A percentile compares a stretch with the other conserved stretches of the same genome.
These are phyloP conservation scores for Jimgerdemannia flammicorona DNA, from an alignment of 192 early-diverging fungal species.

Conservation along the genomic window DNA sequence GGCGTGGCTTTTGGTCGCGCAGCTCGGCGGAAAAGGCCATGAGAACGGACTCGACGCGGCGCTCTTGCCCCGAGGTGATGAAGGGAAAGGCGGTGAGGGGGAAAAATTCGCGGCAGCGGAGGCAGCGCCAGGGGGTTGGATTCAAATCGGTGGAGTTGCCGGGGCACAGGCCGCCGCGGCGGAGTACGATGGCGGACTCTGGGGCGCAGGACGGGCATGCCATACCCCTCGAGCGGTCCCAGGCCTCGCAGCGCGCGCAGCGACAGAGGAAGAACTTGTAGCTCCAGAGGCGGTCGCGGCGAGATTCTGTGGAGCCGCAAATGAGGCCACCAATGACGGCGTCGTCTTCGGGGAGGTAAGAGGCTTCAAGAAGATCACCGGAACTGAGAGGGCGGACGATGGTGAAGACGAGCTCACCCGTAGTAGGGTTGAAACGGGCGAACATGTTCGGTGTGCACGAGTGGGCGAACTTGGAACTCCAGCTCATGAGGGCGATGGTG, in stretches of 20 bases:
- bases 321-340: constrained; percentile 24
- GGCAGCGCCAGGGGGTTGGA: background rate
- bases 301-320: constrained; percentile 22
- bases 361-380: constrained; percentile 24
- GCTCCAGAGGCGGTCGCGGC: constrained; percentile 14
- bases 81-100: constrained; percentile 5
- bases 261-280: constrained; percentile 32
- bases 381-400: constrained; percentile 8
- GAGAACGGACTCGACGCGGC: constrained; percentile 15
- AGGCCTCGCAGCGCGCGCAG: constrained; percentile 23
- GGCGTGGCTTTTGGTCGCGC: constrained; percentile 1
- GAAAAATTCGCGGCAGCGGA: background rate
- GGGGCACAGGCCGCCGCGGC: background rate
- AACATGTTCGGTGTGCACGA: constrained; percentile 32
- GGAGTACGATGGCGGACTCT: background rate
- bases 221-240: constrained; percentile 20
- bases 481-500: constrained; percentile 19
- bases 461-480: constrained; percentile 36
- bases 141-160: background rate
- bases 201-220: constrained; percentile 6
- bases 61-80: constrained; percentile 19
- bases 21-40: constrained; percentile 19
- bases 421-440: constrained; percentile 19
- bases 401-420: constrained; percentile 21
- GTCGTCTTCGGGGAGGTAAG: constrained; percentile 33